Percentiles rank a stretch among this genome's conserved stretches.
phyloP scores from a whole-genome alignment of 2,329 filamentous ascomycete species.

The Geoglossum cookeanum region DNA sequence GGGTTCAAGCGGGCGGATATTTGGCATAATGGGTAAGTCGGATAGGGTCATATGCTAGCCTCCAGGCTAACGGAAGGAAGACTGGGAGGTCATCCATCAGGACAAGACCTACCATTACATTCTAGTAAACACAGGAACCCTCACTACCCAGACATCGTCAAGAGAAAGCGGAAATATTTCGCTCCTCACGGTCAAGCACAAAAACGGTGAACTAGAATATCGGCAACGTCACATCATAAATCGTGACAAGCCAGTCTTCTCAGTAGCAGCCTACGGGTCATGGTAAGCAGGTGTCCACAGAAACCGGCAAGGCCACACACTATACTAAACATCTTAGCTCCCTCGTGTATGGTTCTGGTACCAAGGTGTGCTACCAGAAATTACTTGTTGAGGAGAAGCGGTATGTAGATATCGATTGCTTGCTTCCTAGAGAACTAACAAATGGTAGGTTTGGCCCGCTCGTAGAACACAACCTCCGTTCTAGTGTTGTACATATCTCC shows the following conservation, averaged over 20 bases:
- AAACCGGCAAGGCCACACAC: neutral
- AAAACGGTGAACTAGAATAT: constrained; percentile 9
- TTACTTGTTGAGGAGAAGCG: constrained; percentile 10
- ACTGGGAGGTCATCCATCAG: neutral
- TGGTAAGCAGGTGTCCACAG: constrained; percentile 6
- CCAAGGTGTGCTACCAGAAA: constrained; percentile 8
- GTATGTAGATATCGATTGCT: constrained; percentile 4
- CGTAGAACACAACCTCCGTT: constrained; percentile 10
- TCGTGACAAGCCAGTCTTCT: constrained; percentile 13
- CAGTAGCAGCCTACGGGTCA: constrained; percentile 12
- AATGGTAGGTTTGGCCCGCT: constrained; percentile 7
- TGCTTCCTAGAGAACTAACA: neutral
- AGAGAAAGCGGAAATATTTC: constrained; percentile 10
- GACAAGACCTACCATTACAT: neutral
- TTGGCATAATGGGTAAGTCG: neutral
- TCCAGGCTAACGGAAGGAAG: neutral
- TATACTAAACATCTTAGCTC: constrained; percentile 7
- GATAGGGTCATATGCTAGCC: neutral
- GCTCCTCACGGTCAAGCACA: constrained; percentile 10
- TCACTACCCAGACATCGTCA: neutral
- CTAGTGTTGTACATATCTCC: constrained; percentile 11
- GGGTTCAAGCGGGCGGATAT: neutral
- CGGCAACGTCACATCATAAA: constrained; percentile 12
- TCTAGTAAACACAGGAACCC: neutral
- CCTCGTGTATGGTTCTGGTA: constrained; percentile 11